These are phyloP conservation scores for Penicillium soppii DNA, from an alignment of 495 filamentous ascomycete species.

Conservation along the genomic window DNA sequence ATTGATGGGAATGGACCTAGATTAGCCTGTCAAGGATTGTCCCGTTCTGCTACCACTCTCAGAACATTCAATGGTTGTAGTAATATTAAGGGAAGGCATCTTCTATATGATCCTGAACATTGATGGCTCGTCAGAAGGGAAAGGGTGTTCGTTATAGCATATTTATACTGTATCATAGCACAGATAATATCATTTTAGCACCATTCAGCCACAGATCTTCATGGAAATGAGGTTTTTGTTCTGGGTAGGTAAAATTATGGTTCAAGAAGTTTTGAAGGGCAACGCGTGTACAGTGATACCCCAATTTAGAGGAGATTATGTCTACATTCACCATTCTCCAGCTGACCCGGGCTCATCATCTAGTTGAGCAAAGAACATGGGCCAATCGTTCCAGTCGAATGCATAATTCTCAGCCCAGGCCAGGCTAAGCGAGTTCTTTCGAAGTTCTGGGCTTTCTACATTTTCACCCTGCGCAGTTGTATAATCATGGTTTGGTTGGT, in stretches of 20 bases:
- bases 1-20: slow-evolving; percentile 17
- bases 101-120: too few relatives aligned
- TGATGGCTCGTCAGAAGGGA: too few relatives aligned
- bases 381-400: slow-evolving; percentile 17
- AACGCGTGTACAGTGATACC: too few relatives aligned
- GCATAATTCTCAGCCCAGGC: slow-evolving; percentile 3
- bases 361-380: slow-evolving; percentile 12
- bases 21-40: slow-evolving; percentile 2
- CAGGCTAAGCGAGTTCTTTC: neutral
- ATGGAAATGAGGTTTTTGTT: neutral
- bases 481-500: neutral
- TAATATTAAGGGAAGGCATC: too few relatives aligned
- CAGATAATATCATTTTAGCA: too few relatives aligned
- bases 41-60: neutral
- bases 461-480: neutral
- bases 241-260: neutral
- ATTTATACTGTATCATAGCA: too few relatives aligned
- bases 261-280: neutral
- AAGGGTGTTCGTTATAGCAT: too few relatives aligned
- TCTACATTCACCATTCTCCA: neutral
- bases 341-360: neutral
- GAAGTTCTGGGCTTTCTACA: neutral
- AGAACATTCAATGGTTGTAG: slow-evolving; percentile 3
- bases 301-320: neutral
- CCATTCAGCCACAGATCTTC: too few relatives aligned